These are phyloP conservation scores for Blechomonas ayalai DNA, from an alignment of 208 protist genomes.

Conservation along the genomic window DNA sequence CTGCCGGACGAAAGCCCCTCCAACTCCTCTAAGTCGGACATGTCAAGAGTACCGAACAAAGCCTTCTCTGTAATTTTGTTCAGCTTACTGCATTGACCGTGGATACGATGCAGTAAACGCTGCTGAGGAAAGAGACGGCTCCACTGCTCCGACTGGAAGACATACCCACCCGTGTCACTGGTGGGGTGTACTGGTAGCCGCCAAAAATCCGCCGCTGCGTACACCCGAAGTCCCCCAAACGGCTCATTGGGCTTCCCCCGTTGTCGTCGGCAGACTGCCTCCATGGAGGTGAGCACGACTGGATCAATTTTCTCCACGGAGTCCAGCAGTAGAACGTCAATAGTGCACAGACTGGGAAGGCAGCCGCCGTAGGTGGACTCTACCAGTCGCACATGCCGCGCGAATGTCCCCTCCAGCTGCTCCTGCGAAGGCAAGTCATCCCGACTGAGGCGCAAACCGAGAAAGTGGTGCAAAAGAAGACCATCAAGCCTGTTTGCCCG, in stretches of 20 bases:
- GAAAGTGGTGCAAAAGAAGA: slow-evolving; percentile 62
- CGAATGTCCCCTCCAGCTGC: slow-evolving; percentile 77
- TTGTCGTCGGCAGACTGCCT: slow-evolving; percentile 56
- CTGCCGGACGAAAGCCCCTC: slow-evolving; percentile 30
- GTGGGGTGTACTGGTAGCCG: slow-evolving; percentile 62
- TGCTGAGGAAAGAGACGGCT: slow-evolving; percentile 64
- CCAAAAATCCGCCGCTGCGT: slow-evolving; percentile 83
- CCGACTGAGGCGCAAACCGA: slow-evolving; percentile 60
- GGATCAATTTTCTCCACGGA: slow-evolving; percentile 54
- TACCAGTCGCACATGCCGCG: slow-evolving; percentile 73
- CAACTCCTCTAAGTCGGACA: slow-evolving; percentile 58
- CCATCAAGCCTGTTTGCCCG: slow-evolving; percentile 65
- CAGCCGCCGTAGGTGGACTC: slow-evolving; percentile 59
- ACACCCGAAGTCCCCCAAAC: slow-evolving; percentile 80
- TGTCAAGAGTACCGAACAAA: slow-evolving; percentile 44
- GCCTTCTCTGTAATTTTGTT: slow-evolving; percentile 52
- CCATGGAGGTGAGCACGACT: slow-evolving; percentile 59
- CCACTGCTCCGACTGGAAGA: slow-evolving; percentile 76
- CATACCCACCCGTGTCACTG: slow-evolving; percentile 76
- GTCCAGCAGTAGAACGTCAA: slow-evolving; percentile 77
- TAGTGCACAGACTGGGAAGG: slow-evolving; percentile 54
- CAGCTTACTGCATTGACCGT: slow-evolving; percentile 42
- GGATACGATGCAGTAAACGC: slow-evolving; percentile 36
- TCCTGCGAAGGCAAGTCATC: slow-evolving; percentile 83
- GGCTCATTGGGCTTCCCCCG: slow-evolving; percentile 27